These are phyloP conservation scores for Ustilago vetiveriae DNA, from an alignment of 1,284 basidiomycete genomes.

Conservation along the genomic window DNA sequence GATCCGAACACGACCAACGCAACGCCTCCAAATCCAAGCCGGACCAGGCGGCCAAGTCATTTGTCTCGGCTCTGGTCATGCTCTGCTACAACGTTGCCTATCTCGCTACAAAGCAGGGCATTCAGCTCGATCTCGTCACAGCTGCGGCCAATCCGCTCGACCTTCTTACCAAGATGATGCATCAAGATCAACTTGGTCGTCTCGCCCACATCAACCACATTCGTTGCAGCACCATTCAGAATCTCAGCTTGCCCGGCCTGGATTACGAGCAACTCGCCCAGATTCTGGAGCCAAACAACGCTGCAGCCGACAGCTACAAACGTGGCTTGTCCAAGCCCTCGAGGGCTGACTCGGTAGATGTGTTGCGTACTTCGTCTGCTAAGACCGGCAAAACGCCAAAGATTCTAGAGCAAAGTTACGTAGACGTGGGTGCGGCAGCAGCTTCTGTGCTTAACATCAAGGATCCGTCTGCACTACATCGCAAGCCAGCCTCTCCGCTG, in stretches of 20 bases:
- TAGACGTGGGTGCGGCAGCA: constrained; percentile 50
- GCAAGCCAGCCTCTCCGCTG: background rate
- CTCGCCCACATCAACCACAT: constrained; percentile 36
- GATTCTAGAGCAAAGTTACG: constrained; percentile 52
- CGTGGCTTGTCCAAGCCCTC: constrained; percentile 7
- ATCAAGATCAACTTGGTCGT: constrained; percentile 32
- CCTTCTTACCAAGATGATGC: constrained; percentile 27
- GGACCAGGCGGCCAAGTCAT: constrained; percentile 45
- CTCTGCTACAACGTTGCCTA: constrained; percentile 55
- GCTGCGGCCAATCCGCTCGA: constrained; percentile 52
- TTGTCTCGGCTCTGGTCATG: constrained; percentile 52
- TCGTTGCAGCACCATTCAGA: constrained; percentile 16
- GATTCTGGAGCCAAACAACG: constrained; percentile 39
- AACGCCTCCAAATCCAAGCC: constrained; percentile 23
- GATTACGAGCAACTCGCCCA: constrained; percentile 49
- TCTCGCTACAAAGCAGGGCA: constrained; percentile 48
- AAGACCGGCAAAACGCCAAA: constrained; percentile 4
- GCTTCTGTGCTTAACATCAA: constrained; percentile 47
- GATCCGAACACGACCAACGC: constrained; percentile 1
- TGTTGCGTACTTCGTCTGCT: background rate
- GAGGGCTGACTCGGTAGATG: constrained; percentile 1
- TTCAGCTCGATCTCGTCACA: constrained; percentile 49
- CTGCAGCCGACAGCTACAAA: constrained; percentile 32
- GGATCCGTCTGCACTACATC: constrained; percentile 12
- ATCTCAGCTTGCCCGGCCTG: constrained; percentile 28